phyloP scores from a whole-genome alignment of 805 yeast genomes.

The Blastobotrys muscicola region DNA sequence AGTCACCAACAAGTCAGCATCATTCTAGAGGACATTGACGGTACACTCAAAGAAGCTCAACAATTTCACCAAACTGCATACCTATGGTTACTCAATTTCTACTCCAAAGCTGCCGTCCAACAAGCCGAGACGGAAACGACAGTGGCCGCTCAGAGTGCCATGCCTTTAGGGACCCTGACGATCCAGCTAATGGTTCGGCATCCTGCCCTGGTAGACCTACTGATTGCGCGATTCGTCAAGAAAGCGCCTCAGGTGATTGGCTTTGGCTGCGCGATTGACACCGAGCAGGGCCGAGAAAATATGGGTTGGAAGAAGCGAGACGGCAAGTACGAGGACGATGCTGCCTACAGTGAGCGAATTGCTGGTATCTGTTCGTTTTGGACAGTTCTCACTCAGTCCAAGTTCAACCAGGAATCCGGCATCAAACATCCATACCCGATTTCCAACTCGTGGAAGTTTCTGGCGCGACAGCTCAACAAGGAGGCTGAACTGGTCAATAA shows the following conservation, averaged over 20 bases:
- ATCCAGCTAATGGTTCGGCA: constrained; percentile 38
- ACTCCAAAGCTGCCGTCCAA: constrained; percentile 75
- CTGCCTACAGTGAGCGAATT: constrained; percentile 73
- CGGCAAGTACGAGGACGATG: constrained; percentile 40
- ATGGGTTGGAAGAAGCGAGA: constrained; percentile 80
- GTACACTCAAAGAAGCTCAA: constrained; percentile 41
- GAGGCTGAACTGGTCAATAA: constrained; percentile 43
- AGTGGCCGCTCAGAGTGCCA: constrained; percentile 65
- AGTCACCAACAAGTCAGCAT: constrained; percentile 48
- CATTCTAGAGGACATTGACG: constrained; percentile 37
- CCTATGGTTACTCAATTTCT: constrained; percentile 68
- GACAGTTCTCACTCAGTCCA: constrained; percentile 57
- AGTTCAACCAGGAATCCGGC: constrained; percentile 17
- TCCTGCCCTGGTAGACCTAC: constrained; percentile 44
- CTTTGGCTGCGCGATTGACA: constrained; percentile 59
- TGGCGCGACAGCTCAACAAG: constrained; percentile 61
- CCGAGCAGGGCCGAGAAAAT: constrained; percentile 67
- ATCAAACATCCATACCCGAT: constrained; percentile 47
- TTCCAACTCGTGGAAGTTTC: constrained; percentile 53
- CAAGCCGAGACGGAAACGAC: constrained; percentile 92
- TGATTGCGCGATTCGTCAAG: constrained; percentile 76
- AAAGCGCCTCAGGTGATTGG: constrained; percentile 89
- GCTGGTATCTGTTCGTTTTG: constrained; percentile 79
- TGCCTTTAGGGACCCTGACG: constrained; percentile 55
- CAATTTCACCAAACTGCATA: constrained; percentile 41